Conservation (phyloP, 1,284 basidiomycete genomes). For the Pseudozyma pruni region DNA sequence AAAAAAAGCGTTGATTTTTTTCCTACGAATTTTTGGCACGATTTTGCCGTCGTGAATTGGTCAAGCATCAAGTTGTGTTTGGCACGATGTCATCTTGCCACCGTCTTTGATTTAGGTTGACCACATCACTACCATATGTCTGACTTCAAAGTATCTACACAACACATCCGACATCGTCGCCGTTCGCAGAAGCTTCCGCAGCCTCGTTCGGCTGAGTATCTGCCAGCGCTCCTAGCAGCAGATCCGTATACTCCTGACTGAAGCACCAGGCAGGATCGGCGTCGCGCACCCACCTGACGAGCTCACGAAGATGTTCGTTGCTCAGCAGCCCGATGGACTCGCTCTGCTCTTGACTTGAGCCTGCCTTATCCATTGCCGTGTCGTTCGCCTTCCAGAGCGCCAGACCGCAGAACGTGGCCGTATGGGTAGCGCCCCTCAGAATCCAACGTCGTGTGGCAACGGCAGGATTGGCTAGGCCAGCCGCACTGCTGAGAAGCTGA, state of each 20-base stretch:
- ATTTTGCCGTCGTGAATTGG: too few species aligned
- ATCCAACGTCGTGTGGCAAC: constrained; percentile 36
- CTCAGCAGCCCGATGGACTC: constrained; percentile 3
- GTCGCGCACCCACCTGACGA: constrained; percentile 20
- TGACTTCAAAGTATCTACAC: not conserved
- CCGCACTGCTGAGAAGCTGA: constrained; percentile 1
- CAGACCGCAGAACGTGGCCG: constrained; percentile 27
- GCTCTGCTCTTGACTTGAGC: not conserved
- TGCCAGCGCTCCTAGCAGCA: constrained; percentile 20
- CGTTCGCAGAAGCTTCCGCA: not conserved
- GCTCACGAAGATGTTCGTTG: constrained; percentile 10
- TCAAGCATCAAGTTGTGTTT: too few species aligned
- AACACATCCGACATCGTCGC: not conserved
- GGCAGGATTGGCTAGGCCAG: constrained; percentile 3
- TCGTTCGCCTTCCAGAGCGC: constrained; percentile 4
- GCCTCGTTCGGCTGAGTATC: not conserved
- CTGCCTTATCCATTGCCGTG: not conserved
- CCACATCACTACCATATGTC: too few species aligned
- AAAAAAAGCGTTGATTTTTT: too few species aligned
- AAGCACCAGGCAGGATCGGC: constrained; percentile 32
- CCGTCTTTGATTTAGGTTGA: too few species aligned
- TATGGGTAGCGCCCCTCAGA: constrained; percentile 22
- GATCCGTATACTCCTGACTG: constrained; percentile 22
- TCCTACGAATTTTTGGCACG: too few species aligned
- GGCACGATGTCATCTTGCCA: too few species aligned